Base-by-base conservation (phyloP, 1,284 basidiomycete species). In the Malassezia arunalokei region DNA sequence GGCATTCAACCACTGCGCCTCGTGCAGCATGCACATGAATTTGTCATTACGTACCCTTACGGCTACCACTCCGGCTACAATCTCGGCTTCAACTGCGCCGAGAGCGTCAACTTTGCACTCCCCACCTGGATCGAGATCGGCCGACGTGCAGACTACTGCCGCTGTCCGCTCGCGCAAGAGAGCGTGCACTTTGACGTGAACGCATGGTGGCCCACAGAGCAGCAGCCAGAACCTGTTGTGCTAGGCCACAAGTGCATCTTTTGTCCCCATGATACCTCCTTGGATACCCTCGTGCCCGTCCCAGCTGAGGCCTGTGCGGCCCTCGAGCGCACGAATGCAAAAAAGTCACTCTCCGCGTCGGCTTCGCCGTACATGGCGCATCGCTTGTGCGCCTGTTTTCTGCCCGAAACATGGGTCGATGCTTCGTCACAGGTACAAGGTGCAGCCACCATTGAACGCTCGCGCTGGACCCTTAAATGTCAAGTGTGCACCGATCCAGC, bases 41-140 rank as follows among this genome's bases (percentile, higher is more conserved):
- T 96, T 65, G 87, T 98, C 35, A 85, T 98, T 62, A 98, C 92
- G 0, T 98, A 83, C 71, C 92, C 92, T 0, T 70, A 64, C 42
- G 91, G 91, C 8, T 95, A 95, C 73, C 91, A 95, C 71, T 87
- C 89, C 0, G 92, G 92, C 14, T 96, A 94, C 79, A 98, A 98
- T 70, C 77, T 96, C 35, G 94, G 92, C 12, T 83, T 94, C 73
- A 98, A 98, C 71, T 96, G 92, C 66, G 92, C 92, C 2, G 94
- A 98, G 75, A 89, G 86, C 60, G 88, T 95, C 66, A 98, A 98
- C 74, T 98, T 98, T 74, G 94, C 94, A 0, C 78, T 96, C 27
- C 87, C 95, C 17, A 86, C 84, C 54, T 98, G 92, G 92, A 75
- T 96, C 8, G 87, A 92, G 46, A 76, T 92, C 20, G 92, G 90